Conservation (phyloP, 139 green algal species). For the Yamagishiella unicocca region DNA sequence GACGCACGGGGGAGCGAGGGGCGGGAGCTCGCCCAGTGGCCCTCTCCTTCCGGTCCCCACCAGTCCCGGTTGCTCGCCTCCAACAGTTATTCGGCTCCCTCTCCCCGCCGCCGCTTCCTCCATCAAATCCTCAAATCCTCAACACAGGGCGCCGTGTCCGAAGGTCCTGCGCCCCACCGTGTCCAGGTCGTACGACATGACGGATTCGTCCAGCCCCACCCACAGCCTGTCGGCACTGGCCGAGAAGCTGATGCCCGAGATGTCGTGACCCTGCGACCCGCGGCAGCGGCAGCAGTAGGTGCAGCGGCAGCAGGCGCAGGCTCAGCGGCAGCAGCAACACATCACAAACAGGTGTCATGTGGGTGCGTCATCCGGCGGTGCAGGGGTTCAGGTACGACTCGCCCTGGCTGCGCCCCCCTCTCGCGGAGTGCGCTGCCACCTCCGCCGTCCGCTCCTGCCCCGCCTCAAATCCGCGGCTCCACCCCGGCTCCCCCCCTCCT, state of each 20-base stretch:
- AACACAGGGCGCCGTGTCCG: constrained; percentile 29
- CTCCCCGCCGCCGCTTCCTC: too few species aligned
- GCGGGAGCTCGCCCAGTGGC: too few species aligned
- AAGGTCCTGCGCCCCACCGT: constrained; percentile 4
- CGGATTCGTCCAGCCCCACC: constrained; percentile 36
- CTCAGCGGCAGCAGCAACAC: neutral
- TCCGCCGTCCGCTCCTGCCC: neutral
- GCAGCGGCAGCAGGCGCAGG: neutral
- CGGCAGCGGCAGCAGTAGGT: neutral
- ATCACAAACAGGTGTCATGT: neutral
- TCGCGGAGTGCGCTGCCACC: too few species aligned
- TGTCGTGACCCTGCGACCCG: constrained; percentile 6
- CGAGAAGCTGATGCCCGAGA: constrained; percentile 29
- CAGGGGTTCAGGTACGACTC: too few species aligned
- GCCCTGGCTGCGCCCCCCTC: neutral
- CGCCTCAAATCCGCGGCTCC: neutral
- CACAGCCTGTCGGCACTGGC: constrained; percentile 29
- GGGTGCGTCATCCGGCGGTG: too few species aligned
- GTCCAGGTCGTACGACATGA: constrained; percentile 30
- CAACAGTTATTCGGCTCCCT: too few species aligned
- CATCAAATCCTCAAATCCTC: too few species aligned
- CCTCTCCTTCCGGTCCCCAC: too few species aligned
- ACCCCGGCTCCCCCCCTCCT: neutral
- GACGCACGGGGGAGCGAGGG: too few species aligned
- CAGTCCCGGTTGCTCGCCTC: too few species aligned